Percentiles rank a stretch among this genome's conserved stretches.
Conservation (phyloP, 768 basidiomycete species). For the Paxillus ammoniavirescens region DNA sequence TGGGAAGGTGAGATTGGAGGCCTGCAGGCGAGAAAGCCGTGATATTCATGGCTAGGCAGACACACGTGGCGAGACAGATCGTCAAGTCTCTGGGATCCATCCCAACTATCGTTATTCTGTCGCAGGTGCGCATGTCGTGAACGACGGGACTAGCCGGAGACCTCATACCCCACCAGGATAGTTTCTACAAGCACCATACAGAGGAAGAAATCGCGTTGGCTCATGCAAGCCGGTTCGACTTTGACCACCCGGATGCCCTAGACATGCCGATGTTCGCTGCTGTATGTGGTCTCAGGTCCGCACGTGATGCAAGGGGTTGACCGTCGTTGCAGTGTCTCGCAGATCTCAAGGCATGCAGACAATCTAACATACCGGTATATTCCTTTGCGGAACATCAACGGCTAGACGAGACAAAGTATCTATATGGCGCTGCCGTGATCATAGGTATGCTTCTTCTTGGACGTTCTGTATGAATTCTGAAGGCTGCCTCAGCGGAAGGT, state of each 20-base stretch:
- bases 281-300: slow-evolving; percentile 41
- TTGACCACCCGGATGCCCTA: slow-evolving; percentile 91
- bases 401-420: slow-evolving; percentile 73
- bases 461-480: background rate
- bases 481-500: slow-evolving; percentile 64
- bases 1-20: slow-evolving; percentile 62
- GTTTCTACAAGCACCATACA: slow-evolving; percentile 85
- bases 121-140: slow-evolving; percentile 52
- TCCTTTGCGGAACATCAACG: slow-evolving; percentile 91
- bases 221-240: slow-evolving; percentile 75
- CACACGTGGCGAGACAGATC: slow-evolving; percentile 82
- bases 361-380: slow-evolving; percentile 90
- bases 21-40: background rate
- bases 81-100: slow-evolving; percentile 79
- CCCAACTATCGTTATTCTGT: slow-evolving; percentile 87
- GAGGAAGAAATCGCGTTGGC: slow-evolving; percentile 83
- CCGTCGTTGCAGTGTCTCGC: slow-evolving; percentile 60
- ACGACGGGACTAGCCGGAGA: background rate
- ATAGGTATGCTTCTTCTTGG: slow-evolving; percentile 53
- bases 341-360: slow-evolving; percentile 82
- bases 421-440: slow-evolving; percentile 92
- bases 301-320: background rate
- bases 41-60: slow-evolving; percentile 41
- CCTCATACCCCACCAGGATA: slow-evolving; percentile 55
- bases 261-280: slow-evolving; percentile 86